phyloP scores from a whole-genome alignment of 768 basidiomycete species.

The Crepidotus variabilis region DNA sequence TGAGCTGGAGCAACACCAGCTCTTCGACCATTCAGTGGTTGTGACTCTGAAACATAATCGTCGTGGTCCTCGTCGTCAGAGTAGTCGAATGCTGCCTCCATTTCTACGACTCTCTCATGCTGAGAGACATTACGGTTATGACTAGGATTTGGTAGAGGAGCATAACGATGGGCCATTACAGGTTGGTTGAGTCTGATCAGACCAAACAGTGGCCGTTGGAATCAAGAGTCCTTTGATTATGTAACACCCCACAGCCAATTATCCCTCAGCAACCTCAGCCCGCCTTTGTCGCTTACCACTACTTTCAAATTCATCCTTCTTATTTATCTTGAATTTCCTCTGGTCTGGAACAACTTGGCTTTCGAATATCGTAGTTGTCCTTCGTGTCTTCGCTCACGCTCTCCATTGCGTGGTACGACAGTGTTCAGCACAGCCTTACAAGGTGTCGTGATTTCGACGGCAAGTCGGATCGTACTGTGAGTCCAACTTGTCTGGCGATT shows the following conservation, averaged over 20 bases:
- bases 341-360: no score
- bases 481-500: no score
- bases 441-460: no score
- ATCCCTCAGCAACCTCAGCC: background rate
- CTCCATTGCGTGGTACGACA: no score
- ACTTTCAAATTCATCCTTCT: background rate
- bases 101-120: slow-evolving; percentile 47
- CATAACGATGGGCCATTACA: slow-evolving; percentile 58
- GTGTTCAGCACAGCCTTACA: no score
- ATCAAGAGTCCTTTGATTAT: background rate
- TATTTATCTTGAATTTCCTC: background rate
- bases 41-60: slow-evolving; percentile 44
- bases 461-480: no score
- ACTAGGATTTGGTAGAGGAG: slow-evolving; percentile 58
- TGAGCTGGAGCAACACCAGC: background rate
- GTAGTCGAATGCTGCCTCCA: slow-evolving; percentile 87
- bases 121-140: slow-evolving; percentile 39
- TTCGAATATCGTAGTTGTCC: no score
- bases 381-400: no score
- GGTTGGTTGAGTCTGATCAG: background rate
- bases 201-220: background rate
- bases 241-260: background rate
- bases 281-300: background rate
- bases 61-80: slow-evolving; percentile 68
- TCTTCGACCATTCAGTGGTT: slow-evolving; percentile 36